Base-by-base conservation (phyloP, 306 rosid species). In the Acacia crassicarpa region DNA sequence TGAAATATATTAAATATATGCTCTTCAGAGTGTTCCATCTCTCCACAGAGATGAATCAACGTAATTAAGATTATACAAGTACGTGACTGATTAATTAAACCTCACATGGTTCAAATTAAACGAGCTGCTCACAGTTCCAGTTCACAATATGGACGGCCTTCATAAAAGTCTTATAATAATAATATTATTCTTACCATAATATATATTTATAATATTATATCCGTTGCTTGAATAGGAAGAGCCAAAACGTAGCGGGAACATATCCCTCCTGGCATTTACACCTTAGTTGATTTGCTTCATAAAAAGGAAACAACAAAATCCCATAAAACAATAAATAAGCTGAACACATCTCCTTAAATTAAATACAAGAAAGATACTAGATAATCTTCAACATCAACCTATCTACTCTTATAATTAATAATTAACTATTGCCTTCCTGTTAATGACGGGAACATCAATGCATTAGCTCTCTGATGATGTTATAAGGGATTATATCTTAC, bases 251-350 rank as follows among this genome's bases (percentile, higher is more conserved):
- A 73, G 45, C 25, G 73, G 81, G 74, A 85, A 75, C 66, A 63
- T 71, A 86, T 65, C 76, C 81, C 72, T 62, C 76, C 79, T 61
- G 79, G 75, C 84, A 67, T 84, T 84, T 72, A 82, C 84, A 82
- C 66, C 77, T 44, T 35, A 46, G 72, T 69, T 22, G 77, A 87
- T 84, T 86, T 86, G 92, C 85, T 86, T 76, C 78, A 81, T 80
- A 35, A 74, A 23, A 20, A 80, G 92, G 94, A 83, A 91, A 83
- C 92, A 84, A 59, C 78, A 76, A 53, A 49, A 82, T 83, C 78
- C 72, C 56, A 67, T n/a, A 78, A 77, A 80, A 75, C n/a, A 58
- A 80, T 77, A 80, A 85, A 85, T 72, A 76, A 85, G 35, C 76
- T 75, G 38, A 83, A 84, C 81, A 80, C 77, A 84, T 71, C 79